phyloP scores from a whole-genome alignment of 495 filamentous ascomycete species.

The Podospora comata region DNA sequence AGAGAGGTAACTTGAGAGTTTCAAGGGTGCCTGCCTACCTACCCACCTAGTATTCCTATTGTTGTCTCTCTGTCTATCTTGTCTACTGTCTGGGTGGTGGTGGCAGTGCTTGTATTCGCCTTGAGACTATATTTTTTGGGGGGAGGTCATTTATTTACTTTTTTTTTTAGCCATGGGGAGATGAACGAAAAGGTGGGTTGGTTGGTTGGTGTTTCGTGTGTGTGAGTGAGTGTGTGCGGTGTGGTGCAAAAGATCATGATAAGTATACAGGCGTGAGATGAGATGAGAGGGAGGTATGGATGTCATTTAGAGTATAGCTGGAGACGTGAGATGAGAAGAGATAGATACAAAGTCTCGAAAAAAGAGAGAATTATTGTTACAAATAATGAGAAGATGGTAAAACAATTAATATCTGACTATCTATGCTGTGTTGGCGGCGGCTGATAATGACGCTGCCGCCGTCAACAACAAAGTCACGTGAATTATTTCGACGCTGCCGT shows the following conservation, averaged over 20 bases:
- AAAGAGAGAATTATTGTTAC: background rate
- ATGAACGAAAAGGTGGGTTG: background rate
- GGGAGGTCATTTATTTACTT: background rate
- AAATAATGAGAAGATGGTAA: background rate
- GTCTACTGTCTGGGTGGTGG: background rate
- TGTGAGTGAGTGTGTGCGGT: background rate
- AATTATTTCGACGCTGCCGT: background rate
- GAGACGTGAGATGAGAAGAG: background rate
- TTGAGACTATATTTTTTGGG: background rate
- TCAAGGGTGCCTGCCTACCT: no score
- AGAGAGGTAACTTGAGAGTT: no score
- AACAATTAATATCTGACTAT: background rate
- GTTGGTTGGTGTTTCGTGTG: background rate
- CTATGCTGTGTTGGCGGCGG: background rate
- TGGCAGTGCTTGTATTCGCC: background rate
- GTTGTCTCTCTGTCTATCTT: no score
- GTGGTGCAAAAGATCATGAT: background rate
- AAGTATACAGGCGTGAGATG: background rate
- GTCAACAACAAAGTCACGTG: background rate
- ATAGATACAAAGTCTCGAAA: background rate
- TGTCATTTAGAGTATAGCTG: background rate
- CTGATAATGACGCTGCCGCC: background rate
- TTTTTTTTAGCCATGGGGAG: background rate
- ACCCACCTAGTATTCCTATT: no score
- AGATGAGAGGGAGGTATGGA: background rate